Conservation (phyloP, 2,329 filamentous ascomycete species). For the Apiospora hydei region DNA sequence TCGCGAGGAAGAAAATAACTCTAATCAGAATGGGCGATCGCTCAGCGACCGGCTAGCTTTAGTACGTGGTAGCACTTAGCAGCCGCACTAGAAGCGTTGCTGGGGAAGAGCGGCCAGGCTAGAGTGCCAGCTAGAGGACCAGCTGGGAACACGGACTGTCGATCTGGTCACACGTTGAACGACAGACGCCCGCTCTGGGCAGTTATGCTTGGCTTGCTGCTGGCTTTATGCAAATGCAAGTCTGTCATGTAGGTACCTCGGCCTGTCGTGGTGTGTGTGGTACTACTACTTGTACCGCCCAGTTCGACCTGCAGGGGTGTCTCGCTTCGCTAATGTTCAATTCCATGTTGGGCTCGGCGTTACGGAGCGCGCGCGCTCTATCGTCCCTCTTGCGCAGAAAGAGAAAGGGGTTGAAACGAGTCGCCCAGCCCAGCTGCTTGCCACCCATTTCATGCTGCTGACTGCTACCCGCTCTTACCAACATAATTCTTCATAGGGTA, state of each 20-base stretch:
- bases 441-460: neutral
- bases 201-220: neutral
- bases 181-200: neutral
- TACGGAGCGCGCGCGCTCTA: neutral
- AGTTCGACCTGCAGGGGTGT: neutral
- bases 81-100: conserved; percentile 1
- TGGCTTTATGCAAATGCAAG: neutral
- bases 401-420: conserved; percentile 16
- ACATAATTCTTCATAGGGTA: too few species aligned
- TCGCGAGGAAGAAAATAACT: conserved; percentile 17
- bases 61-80: neutral
- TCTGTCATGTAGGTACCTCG: neutral
- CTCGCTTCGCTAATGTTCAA: too few species aligned
- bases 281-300: neutral
- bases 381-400: neutral
- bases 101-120: neutral
- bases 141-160: conserved; percentile 1
- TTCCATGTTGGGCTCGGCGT: neutral
- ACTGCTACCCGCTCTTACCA: neutral
- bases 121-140: neutral
- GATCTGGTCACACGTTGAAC: conserved; percentile 6
- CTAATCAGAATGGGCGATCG: conserved; percentile 5
- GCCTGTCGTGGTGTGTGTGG: neutral
- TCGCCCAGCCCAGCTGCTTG: neutral
- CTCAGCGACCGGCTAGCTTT: neutral